Evolutionary conservation across 2,329 filamentous ascomycete species (phyloP).

Genomic region (Fusarium chlamydosporum): DNA sequence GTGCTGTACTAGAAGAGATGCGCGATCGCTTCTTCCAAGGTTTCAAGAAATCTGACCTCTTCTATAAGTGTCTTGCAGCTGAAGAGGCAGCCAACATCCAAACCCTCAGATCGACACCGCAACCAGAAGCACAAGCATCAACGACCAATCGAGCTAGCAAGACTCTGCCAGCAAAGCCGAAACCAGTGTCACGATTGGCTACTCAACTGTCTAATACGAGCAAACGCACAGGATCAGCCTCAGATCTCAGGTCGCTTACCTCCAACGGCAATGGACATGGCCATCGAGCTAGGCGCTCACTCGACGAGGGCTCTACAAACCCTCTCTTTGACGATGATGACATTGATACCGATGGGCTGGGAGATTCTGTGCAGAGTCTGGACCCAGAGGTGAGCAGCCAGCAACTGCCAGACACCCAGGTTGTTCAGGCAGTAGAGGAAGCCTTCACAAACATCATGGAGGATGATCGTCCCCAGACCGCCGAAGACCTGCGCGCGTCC

Average conservation of each 20-base stretch:
- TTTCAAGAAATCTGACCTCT: constrained; percentile 94
- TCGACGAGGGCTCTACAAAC: constrained; percentile 71
- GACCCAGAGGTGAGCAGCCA: constrained; percentile 74
- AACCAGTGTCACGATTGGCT: constrained; percentile 60
- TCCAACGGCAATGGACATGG: constrained; percentile 59
- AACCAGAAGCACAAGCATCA: constrained; percentile 46
- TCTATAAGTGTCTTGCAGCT: constrained; percentile 94
- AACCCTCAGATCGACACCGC: constrained; percentile 41
- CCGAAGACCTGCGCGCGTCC: constrained; percentile 75
- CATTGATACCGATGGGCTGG: constrained; percentile 77
- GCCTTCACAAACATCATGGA: constrained; percentile 94
- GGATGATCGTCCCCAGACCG: constrained; percentile 74
- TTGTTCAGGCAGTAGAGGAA: constrained; percentile 93
- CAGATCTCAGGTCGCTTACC: constrained; percentile 61
- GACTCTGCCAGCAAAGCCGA: constrained; percentile 62
- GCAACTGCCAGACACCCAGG: constrained; percentile 77
- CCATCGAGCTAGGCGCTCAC: constrained; percentile 70
- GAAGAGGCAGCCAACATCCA: constrained; percentile 74
- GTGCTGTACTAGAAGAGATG: constrained; percentile 86
- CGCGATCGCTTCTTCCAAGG: constrained; percentile 82
- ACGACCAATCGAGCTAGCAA: constrained; percentile 52
- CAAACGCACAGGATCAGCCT: constrained; percentile 63
- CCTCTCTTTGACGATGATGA: constrained; percentile 88
- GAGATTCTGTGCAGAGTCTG: constrained; percentile 81
- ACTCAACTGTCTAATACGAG: constrained; percentile 54